Evolutionary conservation across 257 asterid species (phyloP).

Genomic region (Rehmannia glutinosa): DNA sequence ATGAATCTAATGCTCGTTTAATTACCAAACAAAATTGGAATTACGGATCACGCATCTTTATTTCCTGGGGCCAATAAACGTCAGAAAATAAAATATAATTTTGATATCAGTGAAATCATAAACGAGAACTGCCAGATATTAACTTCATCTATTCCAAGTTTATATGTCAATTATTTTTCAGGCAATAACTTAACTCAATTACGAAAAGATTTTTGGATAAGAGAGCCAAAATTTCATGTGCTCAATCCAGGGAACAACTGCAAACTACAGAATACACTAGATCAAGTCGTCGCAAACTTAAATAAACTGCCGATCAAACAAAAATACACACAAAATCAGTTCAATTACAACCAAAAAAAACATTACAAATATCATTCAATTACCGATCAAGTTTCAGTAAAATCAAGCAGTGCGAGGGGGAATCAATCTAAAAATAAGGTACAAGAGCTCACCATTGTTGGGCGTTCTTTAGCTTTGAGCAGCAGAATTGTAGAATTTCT

Average conservation of each 20-base stretch:
- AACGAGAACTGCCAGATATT: neutral
- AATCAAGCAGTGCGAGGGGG: neutral
- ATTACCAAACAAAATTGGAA: neutral
- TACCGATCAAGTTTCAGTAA: neutral
- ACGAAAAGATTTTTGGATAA: neutral
- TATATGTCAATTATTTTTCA: neutral
- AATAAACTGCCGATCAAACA: neutral
- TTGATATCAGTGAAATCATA: neutral
- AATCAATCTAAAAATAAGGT: neutral
- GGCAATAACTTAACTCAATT: neutral
- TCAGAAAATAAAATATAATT: neutral
- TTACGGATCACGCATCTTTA: neutral
- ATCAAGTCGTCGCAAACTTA: neutral
- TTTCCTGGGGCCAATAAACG: neutral
- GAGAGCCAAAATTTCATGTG: neutral
- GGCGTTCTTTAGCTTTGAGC: neutral
- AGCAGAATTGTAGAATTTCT: too few relatives aligned
- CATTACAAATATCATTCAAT: neutral
- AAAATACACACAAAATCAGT: constrained; percentile 7
- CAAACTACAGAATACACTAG: neutral
- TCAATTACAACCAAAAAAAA: neutral
- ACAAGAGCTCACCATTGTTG: constrained; percentile 20
- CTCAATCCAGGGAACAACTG: neutral
- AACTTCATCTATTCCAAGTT: neutral
- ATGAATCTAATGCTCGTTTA: neutral